Evolutionary conservation across 495 filamentous ascomycete species (phyloP).

Genomic region (Aspergillus hancockii): DNA sequence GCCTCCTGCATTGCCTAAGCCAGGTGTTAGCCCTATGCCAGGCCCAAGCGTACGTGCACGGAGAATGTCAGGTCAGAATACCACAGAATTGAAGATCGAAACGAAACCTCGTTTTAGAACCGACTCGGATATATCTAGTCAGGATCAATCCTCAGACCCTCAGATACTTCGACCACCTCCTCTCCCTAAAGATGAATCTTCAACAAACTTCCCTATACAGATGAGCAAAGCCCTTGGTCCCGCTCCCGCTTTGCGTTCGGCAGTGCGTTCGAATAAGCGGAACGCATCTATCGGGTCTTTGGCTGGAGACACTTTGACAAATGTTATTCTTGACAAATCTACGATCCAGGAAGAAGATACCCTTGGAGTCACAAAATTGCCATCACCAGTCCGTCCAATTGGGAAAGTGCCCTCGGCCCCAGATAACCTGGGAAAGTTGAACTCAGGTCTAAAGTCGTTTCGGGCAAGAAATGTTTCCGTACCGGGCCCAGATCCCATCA

Average conservation of each 20-base stretch:
- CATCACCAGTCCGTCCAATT: constrained; percentile 49
- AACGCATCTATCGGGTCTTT: constrained; percentile 38
- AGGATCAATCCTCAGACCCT: constrained; percentile 39
- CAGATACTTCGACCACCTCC: constrained; percentile 25
- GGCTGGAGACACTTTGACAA: constrained; percentile 27
- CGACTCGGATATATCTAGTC: constrained; percentile 40
- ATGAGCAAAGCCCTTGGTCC: constrained; percentile 21
- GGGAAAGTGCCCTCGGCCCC: constrained; percentile 54
- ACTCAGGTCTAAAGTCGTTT: constrained; percentile 72
- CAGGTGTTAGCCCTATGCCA: constrained; percentile 37
- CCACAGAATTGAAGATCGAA: constrained; percentile 87
- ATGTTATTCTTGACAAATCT: constrained; percentile 38
- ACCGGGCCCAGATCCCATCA: constrained; percentile 66
- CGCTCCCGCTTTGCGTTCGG: constrained; percentile 24
- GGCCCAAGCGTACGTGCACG: constrained; percentile 70
- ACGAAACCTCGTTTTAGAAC: constrained; percentile 56
- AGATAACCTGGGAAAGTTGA: constrained; percentile 69
- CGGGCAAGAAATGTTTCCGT: constrained; percentile 75
- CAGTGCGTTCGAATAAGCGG: constrained; percentile 27
- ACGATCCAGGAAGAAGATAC: constrained; percentile 45
- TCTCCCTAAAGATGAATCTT: constrained; percentile 33
- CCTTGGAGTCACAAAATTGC: constrained; percentile 37
- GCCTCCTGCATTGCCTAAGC: constrained; percentile 1
- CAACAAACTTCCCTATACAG: constrained; percentile 23
- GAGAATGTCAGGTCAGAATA: constrained; percentile 76